Conservation (phyloP, 441 rosid genomes). For the Theobroma grandiflorum region DNA sequence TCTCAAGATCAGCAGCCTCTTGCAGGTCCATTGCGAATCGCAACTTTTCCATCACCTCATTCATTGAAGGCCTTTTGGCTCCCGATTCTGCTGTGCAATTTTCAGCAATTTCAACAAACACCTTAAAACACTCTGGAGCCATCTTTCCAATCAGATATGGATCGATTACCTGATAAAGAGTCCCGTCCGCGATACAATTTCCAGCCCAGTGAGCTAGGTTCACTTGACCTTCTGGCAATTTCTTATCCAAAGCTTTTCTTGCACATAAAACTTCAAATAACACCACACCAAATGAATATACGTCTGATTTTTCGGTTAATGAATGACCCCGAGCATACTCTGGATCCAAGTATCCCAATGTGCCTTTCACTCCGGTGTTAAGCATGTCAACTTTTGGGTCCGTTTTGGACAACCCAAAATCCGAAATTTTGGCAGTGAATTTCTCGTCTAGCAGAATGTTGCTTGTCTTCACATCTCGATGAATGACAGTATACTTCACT, state of each 20-base stretch:
- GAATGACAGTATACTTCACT: background rate
- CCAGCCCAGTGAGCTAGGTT: background rate
- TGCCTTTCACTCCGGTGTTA: background rate
- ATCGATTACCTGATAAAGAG: slow-evolving; percentile 13
- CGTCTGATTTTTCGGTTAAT: slow-evolving; percentile 6
- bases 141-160: slow-evolving; percentile 11
- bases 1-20: slow-evolving; percentile 16
- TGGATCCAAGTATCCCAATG: background rate
- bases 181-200: background rate
- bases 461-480: slow-evolving; percentile 15
- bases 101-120: slow-evolving; percentile 24
- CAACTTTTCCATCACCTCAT: slow-evolving; percentile 9
- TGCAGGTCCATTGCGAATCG: slow-evolving; percentile 14
- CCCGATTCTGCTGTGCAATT: background rate
- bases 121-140: slow-evolving; percentile 16
- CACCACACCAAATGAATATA: slow-evolving; percentile 18
- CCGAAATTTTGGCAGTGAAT: background rate
- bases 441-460: slow-evolving; percentile 15
- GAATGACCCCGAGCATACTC: slow-evolving; percentile 16
- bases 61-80: slow-evolving; percentile 11
- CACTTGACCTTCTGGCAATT: slow-evolving; percentile 1
- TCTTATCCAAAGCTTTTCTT: slow-evolving; percentile 12
- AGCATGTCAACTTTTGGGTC: background rate
- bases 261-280: slow-evolving; percentile 9
- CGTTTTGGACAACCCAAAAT: slow-evolving; percentile 4